Base-by-base conservation (phyloP, 2,329 filamentous ascomycete species). In the Aspergillus luchuensis region DNA sequence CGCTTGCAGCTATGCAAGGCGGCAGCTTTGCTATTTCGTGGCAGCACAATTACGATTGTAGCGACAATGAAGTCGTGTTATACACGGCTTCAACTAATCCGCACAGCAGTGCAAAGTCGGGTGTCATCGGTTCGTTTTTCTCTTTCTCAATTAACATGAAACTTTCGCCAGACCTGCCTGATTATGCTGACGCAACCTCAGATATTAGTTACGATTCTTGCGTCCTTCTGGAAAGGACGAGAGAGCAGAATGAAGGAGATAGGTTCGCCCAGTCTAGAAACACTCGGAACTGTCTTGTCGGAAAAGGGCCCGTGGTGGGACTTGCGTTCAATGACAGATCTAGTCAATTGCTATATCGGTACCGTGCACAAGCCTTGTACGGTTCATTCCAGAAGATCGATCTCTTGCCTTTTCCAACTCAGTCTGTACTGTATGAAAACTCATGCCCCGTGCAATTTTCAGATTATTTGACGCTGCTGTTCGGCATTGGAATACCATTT, bases 401-500 rank as follows among this genome's bases (percentile, higher is more conserved):
- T 19, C 58, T 47, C n/a, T 50, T 53, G 3, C 33, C 49, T n/a
- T 48, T 47, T 13, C 21, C 51, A 15, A 61, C 49, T n/a, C 60
- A 62, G n/a, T 66, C 69, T n/a, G 64, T 38, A 25, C 33, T 65
- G 25, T 63, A 64, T 48, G 55, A 56, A 8, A 75, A 75, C 50
- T 60, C 58, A 19, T 70, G 66, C 45, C 61, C 55, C 15, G 71
- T 74, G 15, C 53, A 52, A 56, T 74, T 72, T 45, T 67, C 68
- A 1, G 55, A 65, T 15, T 63, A 58, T 2, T 57, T 73, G 8
- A 63, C 60, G 11, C 71, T 78, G 36, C 58, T 59, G 5, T 79
- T 79, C 64, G 69, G 71, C 2, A 74, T 79, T 25, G 75, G 62
- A 6, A 73, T 78, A 8, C 78, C 78, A 0, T 79, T 80, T 60